Conservation (phyloP, 2,329 filamentous ascomycete genomes). For the Fusarium kyushuense region DNA sequence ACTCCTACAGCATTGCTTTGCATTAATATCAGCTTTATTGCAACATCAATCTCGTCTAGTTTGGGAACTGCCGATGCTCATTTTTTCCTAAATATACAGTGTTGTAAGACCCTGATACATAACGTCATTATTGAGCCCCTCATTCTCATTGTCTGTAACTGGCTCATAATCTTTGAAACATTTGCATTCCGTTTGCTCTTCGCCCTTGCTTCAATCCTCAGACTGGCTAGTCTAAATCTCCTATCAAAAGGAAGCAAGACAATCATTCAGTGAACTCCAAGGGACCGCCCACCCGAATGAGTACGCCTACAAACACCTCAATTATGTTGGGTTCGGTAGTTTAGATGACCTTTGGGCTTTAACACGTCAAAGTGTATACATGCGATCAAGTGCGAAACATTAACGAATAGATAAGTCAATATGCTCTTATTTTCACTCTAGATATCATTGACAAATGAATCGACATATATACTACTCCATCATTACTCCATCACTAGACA, state of each 20-base stretch:
- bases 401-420: background rate
- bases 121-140: background rate
- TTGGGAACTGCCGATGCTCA: background rate
- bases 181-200: slow-evolving; percentile 8
- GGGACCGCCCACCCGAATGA: no score
- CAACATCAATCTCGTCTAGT: slow-evolving; percentile 1
- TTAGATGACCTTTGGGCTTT: background rate
- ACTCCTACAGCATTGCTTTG: background rate
- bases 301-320: background rate
- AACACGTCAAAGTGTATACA: background rate
- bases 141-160: slow-evolving; percentile 3
- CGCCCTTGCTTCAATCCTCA: background rate
- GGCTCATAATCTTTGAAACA: background rate
- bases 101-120: background rate
- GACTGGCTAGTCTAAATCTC: background rate
- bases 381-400: background rate
- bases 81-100: background rate
- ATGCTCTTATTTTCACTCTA: slow-evolving; percentile 23
- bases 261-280: no score
- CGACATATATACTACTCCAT: slow-evolving; percentile 13
- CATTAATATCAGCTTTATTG: background rate
- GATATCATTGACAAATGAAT: slow-evolving; percentile 23
- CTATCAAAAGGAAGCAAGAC: no score
- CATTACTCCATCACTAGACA: slow-evolving; percentile 26
- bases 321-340: background rate